Evolutionary conservation across 2,329 filamentous ascomycete genomes (phyloP).

Genomic region (Aspergillus sp.): DNA sequence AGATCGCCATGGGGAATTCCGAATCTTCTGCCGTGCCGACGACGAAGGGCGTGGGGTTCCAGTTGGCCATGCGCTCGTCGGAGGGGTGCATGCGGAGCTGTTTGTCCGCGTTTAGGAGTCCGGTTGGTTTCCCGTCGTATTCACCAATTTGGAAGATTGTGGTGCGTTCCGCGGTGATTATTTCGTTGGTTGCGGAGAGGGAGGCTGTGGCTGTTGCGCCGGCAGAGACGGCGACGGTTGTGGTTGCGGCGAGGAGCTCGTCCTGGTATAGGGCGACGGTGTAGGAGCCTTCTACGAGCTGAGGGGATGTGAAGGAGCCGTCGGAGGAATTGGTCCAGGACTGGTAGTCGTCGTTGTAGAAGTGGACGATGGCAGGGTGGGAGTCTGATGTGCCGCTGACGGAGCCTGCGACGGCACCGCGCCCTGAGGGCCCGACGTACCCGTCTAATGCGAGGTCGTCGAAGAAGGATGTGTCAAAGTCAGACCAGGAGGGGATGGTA

Average conservation of each 20-base stretch:
- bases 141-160: conserved; percentile 8
- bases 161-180: not conserved
- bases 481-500: not conserved
- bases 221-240: conserved; percentile 1
- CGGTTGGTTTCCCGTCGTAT: conserved; percentile 4
- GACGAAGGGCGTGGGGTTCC: conserved; percentile 4
- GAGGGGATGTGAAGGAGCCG: conserved; percentile 1
- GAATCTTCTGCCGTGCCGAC: not conserved
- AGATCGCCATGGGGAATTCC: not conserved
- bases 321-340: not conserved
- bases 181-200: not conserved
- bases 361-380: not conserved
- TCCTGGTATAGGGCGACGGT: conserved; percentile 7
- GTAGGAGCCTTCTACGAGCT: not conserved
- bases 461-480: not conserved
- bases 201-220: not conserved
- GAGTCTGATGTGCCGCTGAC: not conserved
- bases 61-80: conserved; percentile 4
- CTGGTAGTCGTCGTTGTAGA: conserved; percentile 8
- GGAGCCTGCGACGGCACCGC: not conserved
- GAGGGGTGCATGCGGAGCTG: conserved; percentile 11
- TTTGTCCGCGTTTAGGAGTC: not conserved
- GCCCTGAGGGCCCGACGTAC: not conserved
- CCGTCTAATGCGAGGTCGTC: not conserved
- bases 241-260: conserved; percentile 6